These are phyloP conservation scores for Diospyros kaki DNA, from an alignment of 148 eudicot species.

Conservation along the genomic window DNA sequence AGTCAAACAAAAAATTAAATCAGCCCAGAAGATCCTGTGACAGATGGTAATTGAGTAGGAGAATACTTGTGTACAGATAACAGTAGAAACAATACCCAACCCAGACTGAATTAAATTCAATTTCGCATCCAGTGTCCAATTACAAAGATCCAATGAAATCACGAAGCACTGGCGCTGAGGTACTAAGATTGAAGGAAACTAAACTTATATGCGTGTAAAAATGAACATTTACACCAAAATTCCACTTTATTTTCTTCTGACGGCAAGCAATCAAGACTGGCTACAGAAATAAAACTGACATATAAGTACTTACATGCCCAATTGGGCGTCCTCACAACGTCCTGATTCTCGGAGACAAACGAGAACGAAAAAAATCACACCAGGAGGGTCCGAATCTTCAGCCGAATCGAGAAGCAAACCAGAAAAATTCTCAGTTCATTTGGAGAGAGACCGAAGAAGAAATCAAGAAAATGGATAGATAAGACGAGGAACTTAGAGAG, in stretches of 20 bases:
- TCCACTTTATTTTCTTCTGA: no score
- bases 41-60: not conserved
- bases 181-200: no score
- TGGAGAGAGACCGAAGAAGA: not conserved
- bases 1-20: not conserved
- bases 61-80: not conserved
- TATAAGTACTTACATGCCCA: constrained; percentile 10
- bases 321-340: constrained; percentile 4
- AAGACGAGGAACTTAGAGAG: no score
- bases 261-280: no score
- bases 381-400: not conserved
- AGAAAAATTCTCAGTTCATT: not conserved
- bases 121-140: no score
- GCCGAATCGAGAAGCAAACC: not conserved
- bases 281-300: not conserved
- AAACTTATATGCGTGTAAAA: no score
- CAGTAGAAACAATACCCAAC: no score
- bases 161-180: no score
- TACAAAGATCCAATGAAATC: no score
- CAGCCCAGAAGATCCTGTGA: not conserved
- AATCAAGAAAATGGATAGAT: not conserved
- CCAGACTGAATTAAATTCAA: no score
- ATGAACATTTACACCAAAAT: no score
- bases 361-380: not conserved
- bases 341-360: not conserved